These are phyloP conservation scores for Leccinum barrowsii DNA, from an alignment of 768 basidiomycete genomes.

Conservation along the genomic window DNA sequence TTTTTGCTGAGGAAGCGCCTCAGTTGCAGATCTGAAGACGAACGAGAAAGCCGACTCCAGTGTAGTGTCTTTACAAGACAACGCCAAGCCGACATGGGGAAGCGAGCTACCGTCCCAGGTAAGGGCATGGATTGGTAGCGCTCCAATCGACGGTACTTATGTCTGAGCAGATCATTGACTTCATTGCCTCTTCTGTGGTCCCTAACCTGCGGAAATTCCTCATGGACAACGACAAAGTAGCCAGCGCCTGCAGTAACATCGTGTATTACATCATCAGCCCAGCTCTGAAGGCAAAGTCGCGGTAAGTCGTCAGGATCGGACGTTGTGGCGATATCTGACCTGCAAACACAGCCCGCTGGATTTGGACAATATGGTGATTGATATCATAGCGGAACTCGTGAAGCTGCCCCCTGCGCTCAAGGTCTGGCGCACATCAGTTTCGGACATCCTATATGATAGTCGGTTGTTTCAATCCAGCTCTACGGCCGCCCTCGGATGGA, in stretches of 20 bases:
- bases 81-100: slow-evolving; percentile 24
- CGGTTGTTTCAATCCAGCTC: slow-evolving; percentile 79
- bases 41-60: slow-evolving; percentile 60
- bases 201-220: slow-evolving; percentile 78
- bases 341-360: slow-evolving; percentile 65
- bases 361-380: slow-evolving; percentile 61
- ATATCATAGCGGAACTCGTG: slow-evolving; percentile 75
- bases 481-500: slow-evolving; percentile 61
- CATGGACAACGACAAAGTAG: slow-evolving; percentile 79
- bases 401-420: slow-evolving; percentile 74
- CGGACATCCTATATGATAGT: slow-evolving; percentile 80
- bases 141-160: slow-evolving; percentile 5
- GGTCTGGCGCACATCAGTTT: slow-evolving; percentile 78
- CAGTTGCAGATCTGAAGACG: slow-evolving; percentile 39
- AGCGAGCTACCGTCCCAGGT: slow-evolving; percentile 30
- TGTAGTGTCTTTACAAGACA: slow-evolving; percentile 37
- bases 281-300: slow-evolving; percentile 71
- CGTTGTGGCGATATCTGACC: slow-evolving; percentile 4
- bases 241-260: slow-evolving; percentile 76
- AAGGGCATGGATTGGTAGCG: slow-evolving; percentile 16
- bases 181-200: slow-evolving; percentile 63
- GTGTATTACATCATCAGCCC: slow-evolving; percentile 82
- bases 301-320: slow-evolving; percentile 40
- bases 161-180: slow-evolving; percentile 59
- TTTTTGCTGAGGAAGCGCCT: neutral